These are phyloP conservation scores for Trichocladium antarcticum DNA, from an alignment of 495 filamentous ascomycete genomes.

Conservation along the genomic window DNA sequence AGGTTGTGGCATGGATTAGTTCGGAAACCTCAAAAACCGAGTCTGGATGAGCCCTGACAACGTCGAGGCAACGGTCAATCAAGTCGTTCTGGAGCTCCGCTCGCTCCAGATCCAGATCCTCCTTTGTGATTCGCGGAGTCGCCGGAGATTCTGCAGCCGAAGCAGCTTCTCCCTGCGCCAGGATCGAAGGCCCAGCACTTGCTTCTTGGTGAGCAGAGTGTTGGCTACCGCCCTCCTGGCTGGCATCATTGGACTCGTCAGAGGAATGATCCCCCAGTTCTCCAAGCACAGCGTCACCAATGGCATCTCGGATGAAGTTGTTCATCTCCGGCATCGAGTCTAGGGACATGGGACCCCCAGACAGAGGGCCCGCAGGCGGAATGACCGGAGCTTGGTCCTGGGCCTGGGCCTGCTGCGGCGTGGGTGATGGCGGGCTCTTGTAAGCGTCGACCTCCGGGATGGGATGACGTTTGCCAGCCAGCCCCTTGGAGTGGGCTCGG, in stretches of 20 bases:
- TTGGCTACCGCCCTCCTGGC: slow-evolving; percentile 14
- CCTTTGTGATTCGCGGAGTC: slow-evolving; percentile 44
- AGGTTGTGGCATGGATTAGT: slow-evolving; percentile 65
- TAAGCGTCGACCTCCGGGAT: slow-evolving; percentile 51
- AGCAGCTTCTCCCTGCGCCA: slow-evolving; percentile 1
- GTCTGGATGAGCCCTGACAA: slow-evolving; percentile 75
- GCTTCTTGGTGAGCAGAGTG: slow-evolving; percentile 8
- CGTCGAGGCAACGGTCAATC: slow-evolving; percentile 81
- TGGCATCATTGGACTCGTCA: slow-evolving; percentile 17
- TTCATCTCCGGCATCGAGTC: slow-evolving; percentile 18
- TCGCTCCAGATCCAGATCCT: slow-evolving; percentile 75
- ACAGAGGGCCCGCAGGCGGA: not conserved
- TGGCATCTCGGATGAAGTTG: slow-evolving; percentile 10
- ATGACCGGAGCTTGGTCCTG: not conserved
- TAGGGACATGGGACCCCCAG: slow-evolving; percentile 23
- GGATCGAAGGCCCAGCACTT: not conserved
- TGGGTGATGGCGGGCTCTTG: slow-evolving; percentile 11
- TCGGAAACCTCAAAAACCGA: slow-evolving; percentile 88
- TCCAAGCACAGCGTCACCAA: slow-evolving; percentile 11
- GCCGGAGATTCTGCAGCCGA: not conserved
- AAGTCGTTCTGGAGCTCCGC: slow-evolving; percentile 59
- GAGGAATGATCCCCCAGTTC: slow-evolving; percentile 17
- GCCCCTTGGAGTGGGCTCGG: slow-evolving; percentile 37
- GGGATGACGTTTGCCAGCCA: slow-evolving; percentile 43
- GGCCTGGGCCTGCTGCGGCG: slow-evolving; percentile 5